A percentile compares a stretch with the other conserved stretches of the same genome.
phyloP scores from a whole-genome alignment of 345 rosid genomes.

The Eucalyptus camaldulensis region DNA sequence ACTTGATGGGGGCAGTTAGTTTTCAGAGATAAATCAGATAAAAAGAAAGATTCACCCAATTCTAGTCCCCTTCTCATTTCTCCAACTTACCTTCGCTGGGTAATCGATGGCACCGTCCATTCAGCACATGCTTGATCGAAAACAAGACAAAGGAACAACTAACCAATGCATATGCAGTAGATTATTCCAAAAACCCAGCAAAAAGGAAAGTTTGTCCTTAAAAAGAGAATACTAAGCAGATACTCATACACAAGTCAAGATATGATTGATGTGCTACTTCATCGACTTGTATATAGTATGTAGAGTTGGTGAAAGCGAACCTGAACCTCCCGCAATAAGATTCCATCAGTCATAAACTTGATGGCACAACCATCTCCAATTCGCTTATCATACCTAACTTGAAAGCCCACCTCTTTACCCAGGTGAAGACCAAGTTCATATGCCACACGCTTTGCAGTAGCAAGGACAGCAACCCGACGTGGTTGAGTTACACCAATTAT shows the following conservation, averaged over 20 bases:
- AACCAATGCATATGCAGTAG: background rate
- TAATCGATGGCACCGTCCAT: background rate
- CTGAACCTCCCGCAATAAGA: conserved; percentile 88
- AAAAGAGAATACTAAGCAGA: background rate
- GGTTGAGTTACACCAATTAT: conserved; percentile 93
- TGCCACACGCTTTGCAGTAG: conserved; percentile 89
- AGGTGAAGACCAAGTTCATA: conserved; percentile 79
- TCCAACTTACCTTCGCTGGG: background rate
- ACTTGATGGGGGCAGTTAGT: background rate
- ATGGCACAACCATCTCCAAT: conserved; percentile 62
- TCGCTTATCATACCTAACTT: conserved; percentile 87
- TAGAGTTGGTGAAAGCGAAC: conserved; percentile 10
- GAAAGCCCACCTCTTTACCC: conserved; percentile 92
- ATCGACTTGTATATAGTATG: background rate
- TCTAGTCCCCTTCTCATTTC: background rate
- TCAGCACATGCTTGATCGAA: background rate
- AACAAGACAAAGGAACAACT: background rate
- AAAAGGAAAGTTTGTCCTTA: background rate
- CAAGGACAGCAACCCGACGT: conserved; percentile 92
- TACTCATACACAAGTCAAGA: background rate
- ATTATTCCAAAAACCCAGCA: background rate
- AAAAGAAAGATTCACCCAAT: background rate
- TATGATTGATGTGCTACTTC: background rate
- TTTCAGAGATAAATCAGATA: background rate
- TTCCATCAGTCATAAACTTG: conserved; percentile 98